Conservation (phyloP, 176 grass and related monocot species). For the Tuctoria greenei region DNA sequence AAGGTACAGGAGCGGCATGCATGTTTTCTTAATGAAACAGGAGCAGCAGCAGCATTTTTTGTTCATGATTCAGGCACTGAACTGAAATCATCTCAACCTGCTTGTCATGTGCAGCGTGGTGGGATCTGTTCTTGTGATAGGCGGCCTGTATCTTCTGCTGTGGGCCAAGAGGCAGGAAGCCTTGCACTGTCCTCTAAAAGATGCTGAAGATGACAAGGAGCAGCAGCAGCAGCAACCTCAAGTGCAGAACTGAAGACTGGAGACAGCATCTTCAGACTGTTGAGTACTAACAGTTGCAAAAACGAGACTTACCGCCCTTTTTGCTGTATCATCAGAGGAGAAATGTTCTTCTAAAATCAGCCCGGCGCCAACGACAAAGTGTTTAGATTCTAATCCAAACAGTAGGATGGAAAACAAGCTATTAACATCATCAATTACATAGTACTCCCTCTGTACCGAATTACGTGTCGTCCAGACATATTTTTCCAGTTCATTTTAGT, state of each 20-base stretch:
- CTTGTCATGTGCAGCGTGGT: slow-evolving; percentile 51
- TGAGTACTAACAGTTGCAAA: slow-evolving; percentile 27
- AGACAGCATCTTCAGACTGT: background rate
- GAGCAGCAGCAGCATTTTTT: background rate
- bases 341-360: background rate
- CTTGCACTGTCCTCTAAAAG: slow-evolving; percentile 39
- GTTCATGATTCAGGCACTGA: background rate
- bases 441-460: too few relatives aligned
- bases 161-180: slow-evolving; percentile 86
- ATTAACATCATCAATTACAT: too few relatives aligned
- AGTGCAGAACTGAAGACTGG: slow-evolving; percentile 40
- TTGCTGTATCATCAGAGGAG: background rate
- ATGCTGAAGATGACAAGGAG: slow-evolving; percentile 33
- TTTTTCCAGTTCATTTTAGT: too few relatives aligned
- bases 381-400: slow-evolving; percentile 44
- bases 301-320: slow-evolving; percentile 41
- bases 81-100: background rate
- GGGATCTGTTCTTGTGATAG: slow-evolving; percentile 66
- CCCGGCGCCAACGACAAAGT: slow-evolving; percentile 3
- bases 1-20: slow-evolving; percentile 44
- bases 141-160: slow-evolving; percentile 79
- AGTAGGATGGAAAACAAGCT: slow-evolving; percentile 11
- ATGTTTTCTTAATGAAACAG: too few relatives aligned
- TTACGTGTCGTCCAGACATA: too few relatives aligned
- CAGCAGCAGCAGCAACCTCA: slow-evolving; percentile 43